Conservation (phyloP, 768 basidiomycete species). For the Boletus fagicola region DNA sequence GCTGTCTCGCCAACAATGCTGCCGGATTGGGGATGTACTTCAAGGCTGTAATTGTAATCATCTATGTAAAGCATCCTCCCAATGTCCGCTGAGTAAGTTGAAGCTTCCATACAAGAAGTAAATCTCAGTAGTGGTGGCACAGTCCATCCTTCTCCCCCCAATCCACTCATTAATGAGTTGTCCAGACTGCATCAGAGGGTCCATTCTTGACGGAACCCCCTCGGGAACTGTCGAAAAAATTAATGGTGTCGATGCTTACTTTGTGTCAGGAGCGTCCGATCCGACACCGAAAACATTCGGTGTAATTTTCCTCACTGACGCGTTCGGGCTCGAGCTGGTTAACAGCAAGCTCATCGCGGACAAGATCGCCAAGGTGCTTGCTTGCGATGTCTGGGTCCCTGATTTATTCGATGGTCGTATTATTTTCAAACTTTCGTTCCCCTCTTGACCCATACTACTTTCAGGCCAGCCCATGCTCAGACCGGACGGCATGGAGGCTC, state of each 20-base stretch:
- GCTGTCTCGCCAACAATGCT: no score
- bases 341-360: conserved; percentile 62
- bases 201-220: conserved; percentile 45
- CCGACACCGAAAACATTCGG: conserved; percentile 27
- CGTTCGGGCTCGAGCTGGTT: conserved; percentile 50
- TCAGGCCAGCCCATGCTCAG: conserved; percentile 32
- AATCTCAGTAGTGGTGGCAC: not conserved
- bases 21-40: no score
- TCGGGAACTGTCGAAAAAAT: conserved; percentile 37
- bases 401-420: conserved; percentile 55
- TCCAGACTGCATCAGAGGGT: conserved; percentile 39
- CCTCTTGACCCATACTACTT: not conserved
- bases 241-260: conserved; percentile 42
- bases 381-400: conserved; percentile 64
- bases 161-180: conserved; percentile 4
- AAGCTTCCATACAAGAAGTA: not conserved
- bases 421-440: not conserved
- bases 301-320: conserved; percentile 54
- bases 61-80: no score
- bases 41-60: no score
- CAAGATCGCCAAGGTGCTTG: conserved; percentile 43
- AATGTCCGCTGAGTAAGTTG: no score
- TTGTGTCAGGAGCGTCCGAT: conserved; percentile 28
- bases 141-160: not conserved
- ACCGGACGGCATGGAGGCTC: conserved; percentile 27